phyloP scores from a whole-genome alignment of 2,329 filamentous ascomycete genomes.

The Proliferodiscus dingleyae region DNA sequence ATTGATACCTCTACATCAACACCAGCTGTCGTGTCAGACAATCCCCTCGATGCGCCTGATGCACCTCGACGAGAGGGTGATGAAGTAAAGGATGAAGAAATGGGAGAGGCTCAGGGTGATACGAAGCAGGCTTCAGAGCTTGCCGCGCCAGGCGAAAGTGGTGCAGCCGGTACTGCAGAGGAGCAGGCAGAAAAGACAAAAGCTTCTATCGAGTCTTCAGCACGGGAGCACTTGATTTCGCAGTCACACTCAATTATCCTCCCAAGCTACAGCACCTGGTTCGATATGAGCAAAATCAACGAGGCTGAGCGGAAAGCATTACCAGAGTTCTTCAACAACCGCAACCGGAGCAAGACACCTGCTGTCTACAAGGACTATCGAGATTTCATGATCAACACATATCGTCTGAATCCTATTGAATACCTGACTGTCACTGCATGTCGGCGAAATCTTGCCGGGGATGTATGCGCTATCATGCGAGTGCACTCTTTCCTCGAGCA shows the following conservation, averaged over 20 bases:
- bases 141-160: constrained; percentile 32
- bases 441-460: constrained; percentile 87
- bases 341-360: constrained; percentile 96
- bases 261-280: constrained; percentile 97
- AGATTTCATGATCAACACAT: constrained; percentile 99
- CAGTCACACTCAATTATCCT: constrained; percentile 96
- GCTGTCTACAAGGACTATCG: constrained; percentile 98
- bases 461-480: constrained; percentile 98
- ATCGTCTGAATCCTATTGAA: constrained; percentile 89
- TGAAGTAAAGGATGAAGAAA: constrained; percentile 70
- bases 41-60: constrained; percentile 64
- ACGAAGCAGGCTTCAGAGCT: constrained; percentile 43
- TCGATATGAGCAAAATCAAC: constrained; percentile 93
- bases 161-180: constrained; percentile 42
- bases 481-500: constrained; percentile 97
- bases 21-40: constrained; percentile 52
- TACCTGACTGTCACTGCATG: constrained; percentile 97
- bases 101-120: constrained; percentile 61
- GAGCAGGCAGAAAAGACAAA: constrained; percentile 66
- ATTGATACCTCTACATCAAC: constrained; percentile 47
- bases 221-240: constrained; percentile 84
- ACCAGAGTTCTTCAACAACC: constrained; percentile 96
- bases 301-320: constrained; percentile 89
- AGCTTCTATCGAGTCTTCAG: constrained; percentile 75
- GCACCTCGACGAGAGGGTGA: constrained; percentile 59